Base-by-base conservation (phyloP, 225 moss, liverwort and hornwort genomes). In the Pleurozium schreberi region DNA sequence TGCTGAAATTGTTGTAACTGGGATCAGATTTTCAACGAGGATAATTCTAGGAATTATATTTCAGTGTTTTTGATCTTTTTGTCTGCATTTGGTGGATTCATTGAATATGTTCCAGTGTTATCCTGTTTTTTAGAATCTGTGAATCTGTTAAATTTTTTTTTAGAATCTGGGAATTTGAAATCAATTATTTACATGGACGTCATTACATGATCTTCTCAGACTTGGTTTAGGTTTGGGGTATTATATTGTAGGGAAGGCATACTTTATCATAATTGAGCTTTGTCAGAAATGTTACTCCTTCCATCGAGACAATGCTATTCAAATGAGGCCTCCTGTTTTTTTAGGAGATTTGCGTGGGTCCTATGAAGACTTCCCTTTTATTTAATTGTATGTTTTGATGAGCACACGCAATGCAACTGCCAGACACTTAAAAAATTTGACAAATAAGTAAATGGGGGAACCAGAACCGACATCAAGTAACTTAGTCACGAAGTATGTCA, bases 1-100 rank as follows among this genome's bases (percentile, higher is more conserved):
- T 98, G 71, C 90, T 95, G 69, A 66, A 83, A 34, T 92, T 94
- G 61, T 80, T 98, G 83, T 91, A 93, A 81, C 79, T 76, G 78
- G 81, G 87, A 75, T 53, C 88, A 43, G 67, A 84, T 80, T 49
- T 81, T 78, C 76, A 75, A 53, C 87, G 82, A 43, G 87, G 88
- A 47, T 91, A 90, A 76, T 84, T 93, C 58, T 91, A 90, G 80
- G 74, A 68, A 49, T 71, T 78, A 14, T 25, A 5, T 77, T 53
- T 26, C 15, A 84, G 66, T 53, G 55, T 38, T 85, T 27, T n/a
- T n/a, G 84, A n/a, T 77, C 52, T 61, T 86, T 65, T 53, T 76
- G 62, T 83, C 57, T 59, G 42, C 75, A 80, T 45, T 80, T 52
- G 53, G 80, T 87, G 87, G 57, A 45, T 73, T 80, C 58, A 27